A percentile compares a stretch with the other conserved stretches of the same genome.
Evolutionary conservation across 2,329 filamentous ascomycete species (phyloP).

Genomic region (Exophiala calicioides): DNA sequence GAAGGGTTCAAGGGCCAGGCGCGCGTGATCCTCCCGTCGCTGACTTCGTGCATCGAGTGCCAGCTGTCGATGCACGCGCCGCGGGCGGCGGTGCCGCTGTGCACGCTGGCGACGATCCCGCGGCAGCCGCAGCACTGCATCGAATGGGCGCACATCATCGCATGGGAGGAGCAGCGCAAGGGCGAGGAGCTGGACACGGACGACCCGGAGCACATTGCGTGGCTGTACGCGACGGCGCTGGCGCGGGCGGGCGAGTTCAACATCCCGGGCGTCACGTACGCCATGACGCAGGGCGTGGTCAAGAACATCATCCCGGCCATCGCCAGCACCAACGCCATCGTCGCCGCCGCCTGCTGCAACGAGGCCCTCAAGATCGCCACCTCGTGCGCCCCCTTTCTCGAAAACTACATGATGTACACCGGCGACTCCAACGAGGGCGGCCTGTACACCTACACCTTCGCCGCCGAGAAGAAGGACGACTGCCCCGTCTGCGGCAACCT

Average conservation of each 20-base stretch:
- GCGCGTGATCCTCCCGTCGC: slow-evolving; percentile 83
- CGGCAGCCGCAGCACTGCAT: slow-evolving; percentile 97
- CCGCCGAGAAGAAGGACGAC: slow-evolving; percentile 89
- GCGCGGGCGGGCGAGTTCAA: slow-evolving; percentile 81
- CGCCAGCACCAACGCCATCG: slow-evolving; percentile 94
- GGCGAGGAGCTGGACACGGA: slow-evolving; percentile 90
- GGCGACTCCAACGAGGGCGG: slow-evolving; percentile 93
- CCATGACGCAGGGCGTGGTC: slow-evolving; percentile 93
- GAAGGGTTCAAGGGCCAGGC: slow-evolving; percentile 98
- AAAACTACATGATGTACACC: slow-evolving; percentile 99
- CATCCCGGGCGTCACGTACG: slow-evolving; percentile 90
- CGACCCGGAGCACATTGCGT: slow-evolving; percentile 94
- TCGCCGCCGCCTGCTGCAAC: slow-evolving; percentile 93
- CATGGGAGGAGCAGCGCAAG: slow-evolving; percentile 85
- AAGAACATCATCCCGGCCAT: slow-evolving; percentile 99
- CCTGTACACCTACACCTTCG: slow-evolving; percentile 97
- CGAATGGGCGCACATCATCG: slow-evolving; percentile 98
- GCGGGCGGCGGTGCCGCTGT: slow-evolving; percentile 93
- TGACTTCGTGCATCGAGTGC: slow-evolving; percentile 96
- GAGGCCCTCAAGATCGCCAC: slow-evolving; percentile 95
- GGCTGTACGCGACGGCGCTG: slow-evolving; percentile 86
- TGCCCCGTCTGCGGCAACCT: slow-evolving; percentile 91
- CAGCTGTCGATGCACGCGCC: slow-evolving; percentile 98
- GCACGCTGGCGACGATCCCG: slow-evolving; percentile 93
- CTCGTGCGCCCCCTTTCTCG: slow-evolving; percentile 75